A percentile compares a stretch with the other conserved stretches of the same genome.
Conservation (phyloP, 2,329 filamentous ascomycete species). For the Chrysoporthe austroafricana region DNA sequence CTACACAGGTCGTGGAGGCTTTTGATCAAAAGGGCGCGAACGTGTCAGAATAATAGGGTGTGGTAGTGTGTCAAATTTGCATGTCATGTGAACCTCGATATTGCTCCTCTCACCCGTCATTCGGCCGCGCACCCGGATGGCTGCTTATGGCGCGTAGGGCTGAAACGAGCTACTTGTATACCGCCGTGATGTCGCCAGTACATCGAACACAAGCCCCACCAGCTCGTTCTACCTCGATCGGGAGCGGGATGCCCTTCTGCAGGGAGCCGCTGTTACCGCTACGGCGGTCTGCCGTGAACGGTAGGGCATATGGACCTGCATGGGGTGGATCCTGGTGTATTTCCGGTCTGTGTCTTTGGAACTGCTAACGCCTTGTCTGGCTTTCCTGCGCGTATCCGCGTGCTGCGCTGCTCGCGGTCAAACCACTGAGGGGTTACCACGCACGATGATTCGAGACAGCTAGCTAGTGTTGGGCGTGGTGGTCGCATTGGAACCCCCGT, state of each 20-base stretch:
- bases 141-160: not conserved
- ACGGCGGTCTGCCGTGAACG: too few species aligned
- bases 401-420: not conserved
- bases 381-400: not conserved
- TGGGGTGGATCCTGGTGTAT: not conserved
- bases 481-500: not conserved
- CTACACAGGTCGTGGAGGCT: slow-evolving; percentile 19
- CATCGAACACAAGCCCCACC: not conserved
- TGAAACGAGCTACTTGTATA: not conserved
- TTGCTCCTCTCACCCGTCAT: not conserved
- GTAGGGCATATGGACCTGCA: too few species aligned
- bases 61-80: not conserved
- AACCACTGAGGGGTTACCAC: not conserved
- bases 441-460: slow-evolving; percentile 1
- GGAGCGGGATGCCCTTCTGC: not conserved
- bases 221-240: slow-evolving; percentile 4
- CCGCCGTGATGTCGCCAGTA: not conserved
- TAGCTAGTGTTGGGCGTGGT: not conserved
- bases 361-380: not conserved
- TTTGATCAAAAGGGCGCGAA: slow-evolving; percentile 18
- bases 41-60: not conserved
- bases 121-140: not conserved
- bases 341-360: slow-evolving; percentile 5
- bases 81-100: not conserved
- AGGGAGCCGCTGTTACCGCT: not conserved